Evolutionary conservation across 2,329 filamentous ascomycete genomes (phyloP).

Genomic region (Paradendryphiella salina): DNA sequence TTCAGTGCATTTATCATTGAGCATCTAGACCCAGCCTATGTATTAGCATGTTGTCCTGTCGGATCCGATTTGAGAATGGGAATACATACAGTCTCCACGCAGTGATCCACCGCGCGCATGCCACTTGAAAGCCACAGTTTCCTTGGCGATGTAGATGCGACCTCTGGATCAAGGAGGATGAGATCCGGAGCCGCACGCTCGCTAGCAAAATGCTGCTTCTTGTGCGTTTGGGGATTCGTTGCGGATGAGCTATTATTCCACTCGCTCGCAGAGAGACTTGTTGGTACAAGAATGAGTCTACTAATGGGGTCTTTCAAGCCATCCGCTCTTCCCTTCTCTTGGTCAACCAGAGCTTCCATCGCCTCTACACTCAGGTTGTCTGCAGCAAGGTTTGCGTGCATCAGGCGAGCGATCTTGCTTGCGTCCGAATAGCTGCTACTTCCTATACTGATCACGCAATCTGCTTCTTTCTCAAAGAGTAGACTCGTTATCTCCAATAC

Average conservation of each 20-base stretch:
- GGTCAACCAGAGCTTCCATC: constrained; percentile 29
- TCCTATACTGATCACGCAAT: constrained; percentile 30
- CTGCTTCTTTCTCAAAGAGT: constrained; percentile 22
- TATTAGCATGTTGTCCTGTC: background rate
- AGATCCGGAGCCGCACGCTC: constrained; percentile 23
- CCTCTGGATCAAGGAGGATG: constrained; percentile 29
- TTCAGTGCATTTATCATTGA: constrained; percentile 18
- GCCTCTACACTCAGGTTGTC: constrained; percentile 20
- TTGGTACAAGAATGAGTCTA: constrained; percentile 30
- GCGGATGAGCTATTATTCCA: constrained; percentile 30
- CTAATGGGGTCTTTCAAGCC: constrained; percentile 19
- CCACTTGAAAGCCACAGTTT: constrained; percentile 34
- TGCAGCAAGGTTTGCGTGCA: constrained; percentile 22
- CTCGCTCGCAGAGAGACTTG: constrained; percentile 32
- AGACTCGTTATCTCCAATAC: constrained; percentile 25
- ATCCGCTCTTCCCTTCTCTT: constrained; percentile 21
- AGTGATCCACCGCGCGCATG: constrained; percentile 37
- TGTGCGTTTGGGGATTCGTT: constrained; percentile 23
- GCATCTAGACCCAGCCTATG: constrained; percentile 6
- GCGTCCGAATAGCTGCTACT: constrained; percentile 34
- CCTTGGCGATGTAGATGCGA: constrained; percentile 30
- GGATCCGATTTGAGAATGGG: background rate
- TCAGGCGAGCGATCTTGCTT: constrained; percentile 32
- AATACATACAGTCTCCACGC: constrained; percentile 28
- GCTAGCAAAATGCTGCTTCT: constrained; percentile 34